Evolutionary conservation across 2,329 filamentous ascomycete genomes (phyloP), one percentile per base, ranked within the genome.

Genomic region (Arthroderma uncinatum): DNA sequence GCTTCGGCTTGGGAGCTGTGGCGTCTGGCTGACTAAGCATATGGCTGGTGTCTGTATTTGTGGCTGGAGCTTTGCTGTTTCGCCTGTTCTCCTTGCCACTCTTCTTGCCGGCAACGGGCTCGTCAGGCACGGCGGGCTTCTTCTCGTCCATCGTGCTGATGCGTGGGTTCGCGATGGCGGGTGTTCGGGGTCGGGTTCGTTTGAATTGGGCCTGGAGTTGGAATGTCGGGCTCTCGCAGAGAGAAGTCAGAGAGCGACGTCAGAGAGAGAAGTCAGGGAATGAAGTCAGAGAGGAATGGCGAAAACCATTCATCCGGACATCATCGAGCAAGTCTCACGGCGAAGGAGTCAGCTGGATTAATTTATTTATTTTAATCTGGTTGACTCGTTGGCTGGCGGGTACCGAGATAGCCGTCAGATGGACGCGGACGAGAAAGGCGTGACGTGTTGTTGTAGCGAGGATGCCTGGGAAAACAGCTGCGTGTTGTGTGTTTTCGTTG

Each of bases 1-100:
- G 60, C 63, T 62, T 56, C 58, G 59, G 48, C 57, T 63, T 61
- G 56, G 59, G 56, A 56, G 47, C 54, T 59, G 60, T 58, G 64
- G 62, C 60, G n/a, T 50, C 44, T n/a, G 58, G 57, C 53, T 57
- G 58, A 57, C 61, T 63, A 30, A 55, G 4, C 28, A 47, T 56
- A 54, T 52, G 61, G 58, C 47, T 42, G 47, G 42, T 39, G 52
- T 56, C 54, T 57, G 63, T 48, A 44, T 55, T 58, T 59, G 58
- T 59, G 39, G 58, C 58, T 55, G 58, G 42, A 36, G 54, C 54
- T 52, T 37, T 44, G 57, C 44, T 42, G 50, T 54, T 54, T 28
- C 34, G 39, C 10, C 25, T 37, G 55, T 21, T 57, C n/a, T 39
- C 52, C 25, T 40, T 48, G 48, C 48, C 50, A 50, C 25, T 54